Percentiles rank a stretch among this genome's conserved stretches.
Conservation (phyloP, 2,329 filamentous ascomycete genomes). For the Trichoderma sp. region DNA sequence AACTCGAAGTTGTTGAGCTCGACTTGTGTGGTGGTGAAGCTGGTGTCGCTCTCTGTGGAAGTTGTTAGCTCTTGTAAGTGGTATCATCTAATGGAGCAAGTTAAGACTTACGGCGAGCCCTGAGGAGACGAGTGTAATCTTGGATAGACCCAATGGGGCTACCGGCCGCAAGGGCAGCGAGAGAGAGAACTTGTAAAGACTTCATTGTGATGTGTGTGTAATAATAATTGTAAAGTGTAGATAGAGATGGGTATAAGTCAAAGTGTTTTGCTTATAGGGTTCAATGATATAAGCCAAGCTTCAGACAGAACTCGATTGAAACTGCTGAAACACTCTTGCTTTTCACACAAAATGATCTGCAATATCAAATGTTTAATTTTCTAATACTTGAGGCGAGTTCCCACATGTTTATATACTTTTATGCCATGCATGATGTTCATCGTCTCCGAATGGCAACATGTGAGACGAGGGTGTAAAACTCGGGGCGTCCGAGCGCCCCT, state of each 20-base stretch:
- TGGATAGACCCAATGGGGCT: constrained; percentile 34
- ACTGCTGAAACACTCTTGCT: not conserved
- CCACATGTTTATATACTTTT: constrained; percentile 6
- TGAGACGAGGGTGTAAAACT: constrained; percentile 13
- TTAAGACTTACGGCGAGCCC: constrained; percentile 41
- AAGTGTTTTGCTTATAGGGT: not conserved
- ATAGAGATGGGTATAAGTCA: not conserved
- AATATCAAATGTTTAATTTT: not conserved
- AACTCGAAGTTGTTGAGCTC: constrained; percentile 49
- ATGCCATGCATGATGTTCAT: not conserved
- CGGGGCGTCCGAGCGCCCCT: constrained; percentile 14
- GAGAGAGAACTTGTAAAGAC: constrained; percentile 34
- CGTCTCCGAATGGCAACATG: not conserved
- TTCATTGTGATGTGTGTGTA: not conserved
- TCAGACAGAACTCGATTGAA: not conserved
- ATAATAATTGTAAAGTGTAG: not conserved
- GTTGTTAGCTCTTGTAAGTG: constrained; percentile 5
- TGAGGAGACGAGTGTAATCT: constrained; percentile 37
- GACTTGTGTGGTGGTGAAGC: constrained; percentile 32
- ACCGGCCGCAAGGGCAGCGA: constrained; percentile 36
- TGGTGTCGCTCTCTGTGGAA: not conserved
- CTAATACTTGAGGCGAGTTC: not conserved
- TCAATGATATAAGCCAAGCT: not conserved
- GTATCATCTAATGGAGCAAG: not conserved
- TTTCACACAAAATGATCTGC: not conserved